Evolutionary conservation across 2,329 filamentous ascomycete genomes (phyloP), one percentile per base, ranked within the genome.

Genomic region (Albifimbria verrucaria): DNA sequence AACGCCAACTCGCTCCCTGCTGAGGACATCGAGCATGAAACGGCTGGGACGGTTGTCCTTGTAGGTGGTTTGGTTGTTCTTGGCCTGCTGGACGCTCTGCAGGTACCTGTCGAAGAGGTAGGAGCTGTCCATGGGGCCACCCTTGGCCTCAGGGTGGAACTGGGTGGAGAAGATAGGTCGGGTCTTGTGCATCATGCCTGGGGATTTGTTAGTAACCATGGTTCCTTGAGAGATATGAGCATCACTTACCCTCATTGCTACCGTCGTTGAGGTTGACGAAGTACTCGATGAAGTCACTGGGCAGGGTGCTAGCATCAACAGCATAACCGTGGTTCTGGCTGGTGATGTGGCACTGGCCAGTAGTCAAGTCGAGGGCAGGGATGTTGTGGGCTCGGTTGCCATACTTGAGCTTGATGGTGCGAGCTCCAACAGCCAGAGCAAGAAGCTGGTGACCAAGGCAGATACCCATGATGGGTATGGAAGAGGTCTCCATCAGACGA

Each of bases 361-460:
- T 97, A 56, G 90, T 96, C 71, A 97, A 80, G 70, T 97, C 93
- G 54, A 97, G 79, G 55, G 92, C 92, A 9, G 94, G 94, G 65
- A 97, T 97, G 81, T 99, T 99, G 81, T 97, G 94, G 18, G 92
- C 94, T 63, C 94, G 89, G 83, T 99, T 99, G 68, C 94, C 94
- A 73, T 97, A 99, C 84, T 97, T 97, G 75, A 99, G 85, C 84
- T 97, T 97, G 77, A 95, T 88, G 57, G 94, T 97, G 65, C 85
- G 82, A 51, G 90, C 94, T 58, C 94, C 94, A 55, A 89, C 82
- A 48, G 94, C 92, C 62, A 97, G 83, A 59, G 92, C 93, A 54
- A 99, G 81, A 50, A 99, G 86, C 80, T 99, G 94, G 76, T 99
- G 94, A 59, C 94, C 94, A 61, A 99, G 85, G 72, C 94, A 99